Evolutionary conservation across 1,284 basidiomycete species (phyloP), one percentile per base, ranked within the genome.

Genomic region (Cutaneotrichosporon daszewskae): DNA sequence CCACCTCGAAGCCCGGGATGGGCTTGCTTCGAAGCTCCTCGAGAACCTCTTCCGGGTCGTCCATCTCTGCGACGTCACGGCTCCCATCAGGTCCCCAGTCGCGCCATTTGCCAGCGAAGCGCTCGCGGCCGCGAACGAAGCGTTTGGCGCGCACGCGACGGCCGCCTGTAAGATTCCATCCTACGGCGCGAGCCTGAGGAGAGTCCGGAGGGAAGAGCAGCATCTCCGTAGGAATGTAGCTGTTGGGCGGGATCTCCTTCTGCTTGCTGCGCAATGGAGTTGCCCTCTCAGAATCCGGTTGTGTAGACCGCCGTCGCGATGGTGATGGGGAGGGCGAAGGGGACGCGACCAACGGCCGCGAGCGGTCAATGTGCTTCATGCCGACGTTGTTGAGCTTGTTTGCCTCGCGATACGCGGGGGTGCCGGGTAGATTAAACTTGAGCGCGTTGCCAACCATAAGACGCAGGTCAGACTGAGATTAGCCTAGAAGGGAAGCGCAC

Each of bases 151-250:
- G 62, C 8, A 66, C 53, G 13, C 58, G 44, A 27, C 58, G 59
- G 3, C 69, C 69, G 4, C 69, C 69, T 4, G 60, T 69, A n/a
- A 64, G 33, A 36, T 67, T 65, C 64, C 64, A 72, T 4, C 62
- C 69, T 2, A 72, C 60, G 0, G 66, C 63, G 5, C 48, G 42
- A 2, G 65, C 66, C 5, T 53, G 43, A 2, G 58, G 43, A 2
- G 64, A 61, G 42, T 65, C 66, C 1, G 67, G 60, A 1, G 69
- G 68, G 44, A 57, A 68, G 16, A 49, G 39, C 7, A 72, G 58
- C 68, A 70, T 69, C 22, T 59, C 54, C 25, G 61, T 57, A n/a
- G 68, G 69, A 16, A 72, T 68, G 16, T 53, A 43, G 7, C 49
- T 40, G 2, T 52, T 20, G 0, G 67, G 62, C 6, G 47, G 51